Base-by-base conservation (phyloP, 768 basidiomycete species). In the Boletales sp. region DNA sequence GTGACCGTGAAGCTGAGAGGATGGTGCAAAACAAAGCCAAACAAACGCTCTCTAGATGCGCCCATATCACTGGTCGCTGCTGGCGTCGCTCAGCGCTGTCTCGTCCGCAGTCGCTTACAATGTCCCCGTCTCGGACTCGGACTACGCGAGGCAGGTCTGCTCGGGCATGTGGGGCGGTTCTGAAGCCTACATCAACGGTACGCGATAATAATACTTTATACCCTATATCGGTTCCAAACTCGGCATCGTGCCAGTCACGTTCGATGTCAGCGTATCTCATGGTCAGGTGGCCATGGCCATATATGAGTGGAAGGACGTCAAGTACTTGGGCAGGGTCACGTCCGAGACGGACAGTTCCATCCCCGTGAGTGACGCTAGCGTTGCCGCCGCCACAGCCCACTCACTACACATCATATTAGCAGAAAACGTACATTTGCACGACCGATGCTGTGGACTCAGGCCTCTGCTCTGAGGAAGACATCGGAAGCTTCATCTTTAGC, bases 401-500 rank as follows among this genome's bases (percentile, higher is more conserved):
- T 64, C 52, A 56, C 39, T 18, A 32, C 18, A 32, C 50, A 27
- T 57, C 50, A 44, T 48, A 63, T 60, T 58, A 77, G 72, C 81
- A 97, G 93, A 91, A 87, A 72, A 90, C 88, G 19, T 99, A 92
- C 59, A 80, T 99, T 27, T 99, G 97, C 71, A 98, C 95, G 2
- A 81, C 90, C 2, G 83, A 77, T 50, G 87, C 90, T 18, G 77
- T 93, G 36, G 73, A 77, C 13, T 76, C 78, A 2, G 85, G 87
- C 2, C 79, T 87, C 44, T 99, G 97, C 59, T 71, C 72, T 15
- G 63, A 68, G 31, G 74, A 78, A 17, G 72, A 91, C 55, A 79
- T 97, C 17, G 97, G 97, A n/a, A 79, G 74, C 51, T 99, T 99
- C 73, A 97, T 99, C 57, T 74, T 94, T 48, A 76, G 84, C 60